Evolutionary conservation across 345 rosid genomes (phyloP).

Genomic region (Melaleuca quinquenervia): DNA sequence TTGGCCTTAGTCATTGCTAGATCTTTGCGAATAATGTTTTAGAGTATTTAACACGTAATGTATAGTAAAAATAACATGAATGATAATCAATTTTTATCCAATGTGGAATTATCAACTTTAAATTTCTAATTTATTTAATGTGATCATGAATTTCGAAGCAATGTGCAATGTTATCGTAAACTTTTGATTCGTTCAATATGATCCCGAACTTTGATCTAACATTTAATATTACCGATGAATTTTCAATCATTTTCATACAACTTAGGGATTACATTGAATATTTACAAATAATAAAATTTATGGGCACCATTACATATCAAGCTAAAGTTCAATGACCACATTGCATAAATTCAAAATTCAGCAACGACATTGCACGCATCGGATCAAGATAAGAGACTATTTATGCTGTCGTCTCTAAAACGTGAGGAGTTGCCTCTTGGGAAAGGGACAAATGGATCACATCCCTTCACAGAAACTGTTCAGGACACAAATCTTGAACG

Average conservation of each 20-base stretch:
- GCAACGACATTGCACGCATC: no score
- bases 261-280: background rate
- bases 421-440: background rate
- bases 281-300: background rate
- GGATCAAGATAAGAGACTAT: background rate
- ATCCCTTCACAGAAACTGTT: background rate
- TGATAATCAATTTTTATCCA: background rate
- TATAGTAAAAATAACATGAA: background rate
- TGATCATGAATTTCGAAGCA: fast-evolving
- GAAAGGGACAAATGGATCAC: background rate
- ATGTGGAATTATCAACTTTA: background rate
- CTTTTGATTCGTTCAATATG: fast-evolving
- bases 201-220: no score
- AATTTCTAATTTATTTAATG: background rate
- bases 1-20: background rate
- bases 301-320: fast-evolving
- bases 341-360: background rate
- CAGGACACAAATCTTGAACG: background rate
- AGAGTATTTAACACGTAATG: background rate
- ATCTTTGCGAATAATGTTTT: background rate
- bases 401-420: background rate
- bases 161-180: fast-evolving
- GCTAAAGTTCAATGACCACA: fast-evolving
- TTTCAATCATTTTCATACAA: no score
- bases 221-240: background rate